phyloP scores from a whole-genome alignment of 495 filamentous ascomycete genomes.

The Tuber aestivum region DNA sequence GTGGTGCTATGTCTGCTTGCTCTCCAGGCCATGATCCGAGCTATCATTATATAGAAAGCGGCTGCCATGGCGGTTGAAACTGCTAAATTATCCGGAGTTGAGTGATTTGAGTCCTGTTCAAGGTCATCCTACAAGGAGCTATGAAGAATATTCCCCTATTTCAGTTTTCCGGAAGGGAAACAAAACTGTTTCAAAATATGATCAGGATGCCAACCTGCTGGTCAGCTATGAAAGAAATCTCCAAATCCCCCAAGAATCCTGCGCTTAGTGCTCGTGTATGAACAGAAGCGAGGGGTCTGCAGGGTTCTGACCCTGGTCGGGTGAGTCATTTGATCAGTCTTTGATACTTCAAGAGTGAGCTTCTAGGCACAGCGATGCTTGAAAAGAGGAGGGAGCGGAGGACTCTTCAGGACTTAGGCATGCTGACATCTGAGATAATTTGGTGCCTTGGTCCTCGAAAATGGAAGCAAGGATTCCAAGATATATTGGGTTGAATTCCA shows the following conservation, averaged over 20 bases:
- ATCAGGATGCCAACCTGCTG: not conserved
- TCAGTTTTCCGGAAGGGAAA: too few species aligned
- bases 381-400: too few species aligned
- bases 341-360: not conserved
- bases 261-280: not conserved
- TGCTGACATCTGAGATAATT: too few species aligned
- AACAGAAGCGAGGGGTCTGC: not conserved
- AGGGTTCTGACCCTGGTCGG: not conserved
- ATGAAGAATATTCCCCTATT: not conserved
- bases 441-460: too few species aligned
- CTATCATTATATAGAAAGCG: not conserved
- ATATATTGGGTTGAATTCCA: too few species aligned
- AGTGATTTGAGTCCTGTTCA: not conserved
- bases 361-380: not conserved
- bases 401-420: not conserved
- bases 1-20: not conserved
- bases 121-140: not conserved
- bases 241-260: not conserved
- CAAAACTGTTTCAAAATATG: not conserved
- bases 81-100: not conserved
- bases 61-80: not conserved
- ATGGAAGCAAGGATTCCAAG: too few species aligned
- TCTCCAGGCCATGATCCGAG: not conserved
- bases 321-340: not conserved
- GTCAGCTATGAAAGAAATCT: not conserved